Conservation (phyloP, 768 basidiomycete species). For the Phallus indusiatus region DNA sequence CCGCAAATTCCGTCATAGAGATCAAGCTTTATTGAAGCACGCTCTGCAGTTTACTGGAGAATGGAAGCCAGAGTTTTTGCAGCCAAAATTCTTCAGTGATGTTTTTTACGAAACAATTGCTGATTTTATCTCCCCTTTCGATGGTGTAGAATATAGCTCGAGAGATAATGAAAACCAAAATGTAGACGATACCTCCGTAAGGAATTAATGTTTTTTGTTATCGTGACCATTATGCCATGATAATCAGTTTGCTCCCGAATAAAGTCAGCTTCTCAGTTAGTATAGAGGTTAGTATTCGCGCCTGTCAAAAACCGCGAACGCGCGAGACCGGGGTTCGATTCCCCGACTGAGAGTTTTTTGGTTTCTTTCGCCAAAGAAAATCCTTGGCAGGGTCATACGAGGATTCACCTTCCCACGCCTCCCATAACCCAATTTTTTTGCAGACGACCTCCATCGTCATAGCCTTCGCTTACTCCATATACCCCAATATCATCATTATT, state of each 20-base stretch:
- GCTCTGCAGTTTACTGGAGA: background rate
- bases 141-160: background rate
- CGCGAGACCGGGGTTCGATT: constrained; percentile 12
- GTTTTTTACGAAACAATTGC: background rate
- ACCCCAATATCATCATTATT: background rate
- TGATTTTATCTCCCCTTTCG: background rate
- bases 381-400: no score
- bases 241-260: no score
- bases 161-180: no score
- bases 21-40: background rate
- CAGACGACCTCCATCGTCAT: no score
- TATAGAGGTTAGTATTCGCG: constrained; percentile 12
- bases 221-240: no score
- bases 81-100: background rate
- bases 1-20: background rate
- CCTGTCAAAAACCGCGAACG: constrained; percentile 8
- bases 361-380: background rate
- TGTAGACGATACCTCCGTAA: no score
- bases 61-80: background rate
- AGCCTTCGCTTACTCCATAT: no score
- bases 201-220: no score
- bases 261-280: constrained; percentile 5
- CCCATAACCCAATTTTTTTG: no score
- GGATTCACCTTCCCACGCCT: no score
- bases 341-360: constrained; percentile 10